Evolutionary conservation across 139 green algal species (phyloP).

Genomic region (Volvox reticuliferus): DNA sequence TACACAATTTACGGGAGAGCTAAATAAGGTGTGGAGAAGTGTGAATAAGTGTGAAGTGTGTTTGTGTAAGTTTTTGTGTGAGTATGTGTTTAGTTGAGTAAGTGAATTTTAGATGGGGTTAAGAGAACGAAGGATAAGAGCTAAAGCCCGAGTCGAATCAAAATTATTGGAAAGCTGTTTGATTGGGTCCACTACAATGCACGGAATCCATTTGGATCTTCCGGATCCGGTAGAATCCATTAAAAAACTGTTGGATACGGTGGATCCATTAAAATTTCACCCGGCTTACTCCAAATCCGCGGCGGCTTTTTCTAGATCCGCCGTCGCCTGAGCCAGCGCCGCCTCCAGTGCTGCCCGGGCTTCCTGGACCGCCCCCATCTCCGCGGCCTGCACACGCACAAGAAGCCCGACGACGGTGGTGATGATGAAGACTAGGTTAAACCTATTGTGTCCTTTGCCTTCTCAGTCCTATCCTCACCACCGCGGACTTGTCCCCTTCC

Average conservation of each 20-base stretch:
- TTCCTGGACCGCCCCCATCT: background rate
- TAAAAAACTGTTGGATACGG: background rate
- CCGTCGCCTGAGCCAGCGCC: background rate
- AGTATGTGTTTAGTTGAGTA: no score
- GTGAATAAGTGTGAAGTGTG: no score
- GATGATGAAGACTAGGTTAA: background rate
- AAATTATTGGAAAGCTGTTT: no score
- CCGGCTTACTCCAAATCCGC: background rate
- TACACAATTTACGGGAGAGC: no score
- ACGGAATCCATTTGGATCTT: no score
- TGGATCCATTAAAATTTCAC: background rate
- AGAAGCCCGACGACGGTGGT: background rate
- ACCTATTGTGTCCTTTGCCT: background rate
- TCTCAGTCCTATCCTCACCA: background rate
- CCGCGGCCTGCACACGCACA: background rate
- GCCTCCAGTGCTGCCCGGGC: background rate
- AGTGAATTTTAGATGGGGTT: no score
- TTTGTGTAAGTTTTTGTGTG: no score
- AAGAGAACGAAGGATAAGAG: no score
- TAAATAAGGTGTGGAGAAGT: no score
- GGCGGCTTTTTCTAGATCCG: background rate
- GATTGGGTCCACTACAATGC: no score
- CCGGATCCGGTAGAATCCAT: no score
- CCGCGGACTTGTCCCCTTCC: slow-evolving; percentile 19
- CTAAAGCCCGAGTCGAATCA: no score